phyloP scores from a whole-genome alignment of 306 rosid genomes.

The Pterocarpus santalinus region DNA sequence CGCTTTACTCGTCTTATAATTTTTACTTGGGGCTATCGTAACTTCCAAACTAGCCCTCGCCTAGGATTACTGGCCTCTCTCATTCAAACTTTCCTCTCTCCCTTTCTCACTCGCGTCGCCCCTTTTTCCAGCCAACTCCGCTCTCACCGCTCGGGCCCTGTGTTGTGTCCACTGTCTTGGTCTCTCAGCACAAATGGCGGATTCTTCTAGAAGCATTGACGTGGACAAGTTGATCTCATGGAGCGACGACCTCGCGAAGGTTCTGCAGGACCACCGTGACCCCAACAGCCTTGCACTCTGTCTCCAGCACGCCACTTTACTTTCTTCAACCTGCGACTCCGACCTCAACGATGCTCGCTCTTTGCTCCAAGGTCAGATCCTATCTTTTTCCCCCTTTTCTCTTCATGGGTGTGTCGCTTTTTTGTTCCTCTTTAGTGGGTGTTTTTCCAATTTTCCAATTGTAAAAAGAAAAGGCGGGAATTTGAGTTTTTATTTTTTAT shows the following conservation, averaged over 20 bases:
- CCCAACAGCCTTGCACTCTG: slow-evolving; percentile 53
- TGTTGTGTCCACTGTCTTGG: too few species aligned
- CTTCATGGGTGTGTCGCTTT: background rate
- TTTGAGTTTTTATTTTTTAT: background rate
- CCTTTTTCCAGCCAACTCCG: too few species aligned
- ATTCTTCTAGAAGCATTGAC: slow-evolving; percentile 53
- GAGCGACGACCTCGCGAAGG: slow-evolving; percentile 65
- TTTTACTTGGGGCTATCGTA: too few species aligned
- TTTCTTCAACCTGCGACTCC: slow-evolving; percentile 62
- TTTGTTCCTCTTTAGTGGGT: background rate
- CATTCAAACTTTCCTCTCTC: too few species aligned
- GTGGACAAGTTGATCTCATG: slow-evolving; percentile 56
- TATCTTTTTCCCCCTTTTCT: background rate
- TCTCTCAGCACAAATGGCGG: slow-evolving; percentile 54
- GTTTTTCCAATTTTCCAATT: background rate
- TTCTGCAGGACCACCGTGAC: slow-evolving; percentile 62
- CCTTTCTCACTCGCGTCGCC: too few species aligned
- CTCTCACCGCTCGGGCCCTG: too few species aligned
- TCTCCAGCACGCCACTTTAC: slow-evolving; percentile 50
- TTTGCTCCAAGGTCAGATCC: slow-evolving; percentile 63
- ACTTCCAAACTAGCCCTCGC: too few species aligned
- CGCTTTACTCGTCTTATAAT: too few species aligned
- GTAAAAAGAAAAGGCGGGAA: background rate
- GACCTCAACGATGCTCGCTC: slow-evolving; percentile 58
- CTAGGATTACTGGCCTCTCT: too few species aligned